These are phyloP conservation scores for Cadophora gregata DNA, from an alignment of 2,329 filamentous ascomycete species.

Conservation along the genomic window DNA sequence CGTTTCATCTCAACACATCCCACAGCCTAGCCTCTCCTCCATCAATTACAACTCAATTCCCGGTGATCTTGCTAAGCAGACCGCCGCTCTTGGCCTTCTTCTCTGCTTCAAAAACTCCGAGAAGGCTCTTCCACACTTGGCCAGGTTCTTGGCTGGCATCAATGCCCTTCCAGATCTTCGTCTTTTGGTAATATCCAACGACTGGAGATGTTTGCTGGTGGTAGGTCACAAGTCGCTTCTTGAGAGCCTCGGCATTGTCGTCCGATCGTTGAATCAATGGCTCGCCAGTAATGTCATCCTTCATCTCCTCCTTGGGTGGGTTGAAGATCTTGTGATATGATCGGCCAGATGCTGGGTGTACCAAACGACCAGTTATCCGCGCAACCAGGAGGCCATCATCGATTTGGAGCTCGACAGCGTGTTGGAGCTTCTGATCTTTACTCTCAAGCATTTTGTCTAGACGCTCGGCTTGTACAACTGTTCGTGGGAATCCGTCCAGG, in stretches of 20 bases:
- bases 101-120: slow-evolving; percentile 79
- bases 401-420: slow-evolving; percentile 96
- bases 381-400: slow-evolving; percentile 92
- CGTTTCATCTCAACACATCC: slow-evolving; percentile 14
- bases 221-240: slow-evolving; percentile 93
- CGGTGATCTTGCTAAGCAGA: slow-evolving; percentile 45
- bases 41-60: slow-evolving; percentile 32
- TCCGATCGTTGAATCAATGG: slow-evolving; percentile 95
- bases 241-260: slow-evolving; percentile 94
- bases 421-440: slow-evolving; percentile 84
- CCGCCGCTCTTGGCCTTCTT: slow-evolving; percentile 47
- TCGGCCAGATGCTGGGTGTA: slow-evolving; percentile 95
- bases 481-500: slow-evolving; percentile 97
- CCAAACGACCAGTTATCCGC: slow-evolving; percentile 92
- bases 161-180: slow-evolving; percentile 93
- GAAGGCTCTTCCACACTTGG: slow-evolving; percentile 92
- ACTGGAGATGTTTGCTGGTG: slow-evolving; percentile 93
- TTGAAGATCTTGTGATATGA: slow-evolving; percentile 99
- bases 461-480: slow-evolving; percentile 91
- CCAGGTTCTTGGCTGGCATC: slow-evolving; percentile 96
- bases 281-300: slow-evolving; percentile 95
- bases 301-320: slow-evolving; percentile 93
- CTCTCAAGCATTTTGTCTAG: slow-evolving; percentile 88
- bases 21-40: background rate
- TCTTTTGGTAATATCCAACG: slow-evolving; percentile 95